Percentiles rank a stretch among this genome's conserved stretches.
These are phyloP conservation scores for Ophiostoma sp. DNA, from an alignment of 2,329 filamentous ascomycete species.

Conservation along the genomic window DNA sequence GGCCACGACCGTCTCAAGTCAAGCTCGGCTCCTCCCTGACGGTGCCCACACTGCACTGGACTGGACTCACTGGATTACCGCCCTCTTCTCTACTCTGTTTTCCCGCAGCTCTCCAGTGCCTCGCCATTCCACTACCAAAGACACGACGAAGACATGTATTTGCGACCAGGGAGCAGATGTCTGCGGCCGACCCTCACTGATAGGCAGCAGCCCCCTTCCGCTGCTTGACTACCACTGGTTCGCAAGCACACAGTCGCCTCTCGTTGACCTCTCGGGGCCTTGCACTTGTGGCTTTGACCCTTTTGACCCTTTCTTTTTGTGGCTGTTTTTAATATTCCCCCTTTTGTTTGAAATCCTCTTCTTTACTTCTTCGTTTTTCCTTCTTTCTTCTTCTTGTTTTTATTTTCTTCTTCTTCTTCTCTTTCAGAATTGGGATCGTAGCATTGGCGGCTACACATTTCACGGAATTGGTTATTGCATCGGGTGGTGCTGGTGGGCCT, in stretches of 20 bases:
- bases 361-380: not conserved
- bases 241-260: not conserved
- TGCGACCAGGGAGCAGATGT: not conserved
- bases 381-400: not conserved
- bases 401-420: conserved; percentile 10
- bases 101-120: conserved; percentile 11
- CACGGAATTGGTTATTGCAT: not conserved
- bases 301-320: not conserved
- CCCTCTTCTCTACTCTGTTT: not conserved
- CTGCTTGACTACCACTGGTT: not conserved
- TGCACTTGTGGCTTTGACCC: not conserved
- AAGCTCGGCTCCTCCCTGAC: conserved; percentile 35
- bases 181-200: not conserved
- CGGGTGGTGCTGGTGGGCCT: not conserved
- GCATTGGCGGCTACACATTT: not conserved
- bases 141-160: conserved; percentile 19
- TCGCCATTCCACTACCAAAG: conserved; percentile 21
- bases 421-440: not conserved
- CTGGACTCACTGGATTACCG: not conserved
- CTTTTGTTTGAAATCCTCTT: conserved; percentile 16
- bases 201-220: not conserved
- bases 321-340: conserved; percentile 15
- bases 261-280: not conserved
- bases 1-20: conserved; percentile 41
- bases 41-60: conserved; percentile 4